Base-by-base conservation (phyloP, 164 flowering plant genomes). In the Warburgia ugandensis region DNA sequence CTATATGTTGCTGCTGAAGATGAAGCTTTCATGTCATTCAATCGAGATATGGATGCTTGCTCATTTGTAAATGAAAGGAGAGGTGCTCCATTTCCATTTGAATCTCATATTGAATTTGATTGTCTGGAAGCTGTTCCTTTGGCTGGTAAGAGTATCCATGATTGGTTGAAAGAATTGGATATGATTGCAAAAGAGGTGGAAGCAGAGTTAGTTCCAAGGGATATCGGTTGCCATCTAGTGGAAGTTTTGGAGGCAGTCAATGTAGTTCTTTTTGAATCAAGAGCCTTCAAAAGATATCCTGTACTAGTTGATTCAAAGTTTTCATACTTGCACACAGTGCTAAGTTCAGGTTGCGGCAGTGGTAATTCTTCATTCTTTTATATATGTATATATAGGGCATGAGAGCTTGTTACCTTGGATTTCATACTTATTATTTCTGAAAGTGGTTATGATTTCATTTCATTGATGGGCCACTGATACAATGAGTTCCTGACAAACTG, bases 1-100 rank as follows among this genome's bases (percentile, higher is more conserved):
- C 62, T 83, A 16, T 76, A 67, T 49, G 45, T 76, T 48, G 83
- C 84, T 20, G 86, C 86, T 48, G 90, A 83, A 65, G 86, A 83
- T 70, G 86, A 83, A 69, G 84, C 80, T 11, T 80, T 70, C 48
- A 58, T 71, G 65, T 73, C 80, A 39, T 60, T 63, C 47, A 71
- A 77, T 28, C 62, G 77, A 44, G 73, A 74, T 53, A 73, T 63
- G 70, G 84, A 83, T 61, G 66, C 69, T 36, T 55, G 22, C 33
- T 83, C 79, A 7, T 28, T 71, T 35, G 43, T 30, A n/a, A 65
- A n/a, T 54, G 90, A 83, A 62, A 68, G 75, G 65, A 66, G 56
- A 43, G 71, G 61, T 27, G 49, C 48, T 23, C 54, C 67, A 16
- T 44, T 40, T 5, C 45, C 62, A 14, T 41, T 58, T 44, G 63